Evolutionary conservation across 2,329 filamentous ascomycete genomes (phyloP), one percentile per base, ranked within the genome.

Genomic region (Fusarium staphyleae): DNA sequence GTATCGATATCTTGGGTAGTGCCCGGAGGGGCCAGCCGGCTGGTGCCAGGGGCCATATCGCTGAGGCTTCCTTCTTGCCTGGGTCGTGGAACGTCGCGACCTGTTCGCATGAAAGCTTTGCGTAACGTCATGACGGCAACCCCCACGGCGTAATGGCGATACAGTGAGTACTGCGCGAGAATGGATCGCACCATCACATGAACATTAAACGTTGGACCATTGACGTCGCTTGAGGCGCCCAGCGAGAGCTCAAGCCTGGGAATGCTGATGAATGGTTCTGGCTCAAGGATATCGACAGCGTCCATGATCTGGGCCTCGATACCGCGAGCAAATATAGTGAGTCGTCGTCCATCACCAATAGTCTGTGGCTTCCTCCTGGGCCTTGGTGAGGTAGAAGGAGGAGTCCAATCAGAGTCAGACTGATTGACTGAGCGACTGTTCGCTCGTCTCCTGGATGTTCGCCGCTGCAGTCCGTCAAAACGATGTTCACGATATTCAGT

Each of bases 221-320:
- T 90, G 24, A 85, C 85, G 71, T 99, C 95, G 60, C 90, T 96
- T 4, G 87, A 81, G 0, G 95, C 96, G 22, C 88, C 91, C 49
- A 98, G 83, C 1, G 90, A 88, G 22, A 97, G 79, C 70, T 99
- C 95, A 63, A 96, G 91, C 28, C 88, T 85, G 22, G 96, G 95
- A 53, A 99, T 79, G 33, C 86, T 89, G 60, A 98, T 73, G 69
- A 97, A 98, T 1, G 93, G 87, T 51, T 97, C 91, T 3, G 86
- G 78, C 70, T 97, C 92, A 73, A 92, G 88, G 57, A 86, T 89
- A 57, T 97, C 91, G 3, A 88, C 83, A 0, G 89, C 89, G 70
- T 99, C 95, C 40, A 98, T 87, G 41, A 98, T 89, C 65, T 95
- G 93, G 0, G 88, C 91, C 72, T 98, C 95, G 4, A 99, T 79